Base-by-base conservation (phyloP, 345 rosid species). In the Garcia nutans region DNA sequence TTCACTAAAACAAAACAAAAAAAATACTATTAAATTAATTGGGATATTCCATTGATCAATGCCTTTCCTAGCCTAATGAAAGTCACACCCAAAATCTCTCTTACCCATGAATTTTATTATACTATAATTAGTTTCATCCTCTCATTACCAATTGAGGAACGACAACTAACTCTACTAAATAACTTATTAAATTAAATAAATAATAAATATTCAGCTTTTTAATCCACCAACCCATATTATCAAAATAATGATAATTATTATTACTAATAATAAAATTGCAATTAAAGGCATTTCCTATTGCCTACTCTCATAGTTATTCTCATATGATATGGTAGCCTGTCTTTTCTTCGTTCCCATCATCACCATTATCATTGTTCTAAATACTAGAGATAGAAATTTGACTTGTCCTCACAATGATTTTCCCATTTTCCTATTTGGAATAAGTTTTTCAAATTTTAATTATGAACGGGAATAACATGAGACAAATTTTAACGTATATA, bases 1-100 rank as follows among this genome's bases (percentile, higher is more conserved):
- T 44, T 44, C 1, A 44, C 3, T 44, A 44, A 44, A 6, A 44
- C 1, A 1, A 44, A 44, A 6, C 1, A 1, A 44, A 44, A 10
- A 6, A 6, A 44, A 47, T 9, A 47, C 63, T 1, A 9, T 0
- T 59, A 23, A 59, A 12, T 59, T 57, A 20, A 0, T 57, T 59
- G 63, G 63, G 9, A 59, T 59, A 23, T 22, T 47, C 2, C 50
- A 47, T 11, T 8, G 10, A 9, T 10, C 63, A 23, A 59, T 22
- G 63, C 63, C 63, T 10, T 59, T 10, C 31, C 63, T 59, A 22
- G 23, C 31, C 11, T 2, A 1, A 16, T 3, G 22, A 64, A 65
- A 57, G 10, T 13, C 69, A 64, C 54, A 16, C 66, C 76, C 80
- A 49, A 9, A 57, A 49, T 81, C 78, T 55, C 74, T 24, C 22